These are phyloP conservation scores for Lactifluus subvellereus DNA, from an alignment of 768 basidiomycete species.

Conservation along the genomic window DNA sequence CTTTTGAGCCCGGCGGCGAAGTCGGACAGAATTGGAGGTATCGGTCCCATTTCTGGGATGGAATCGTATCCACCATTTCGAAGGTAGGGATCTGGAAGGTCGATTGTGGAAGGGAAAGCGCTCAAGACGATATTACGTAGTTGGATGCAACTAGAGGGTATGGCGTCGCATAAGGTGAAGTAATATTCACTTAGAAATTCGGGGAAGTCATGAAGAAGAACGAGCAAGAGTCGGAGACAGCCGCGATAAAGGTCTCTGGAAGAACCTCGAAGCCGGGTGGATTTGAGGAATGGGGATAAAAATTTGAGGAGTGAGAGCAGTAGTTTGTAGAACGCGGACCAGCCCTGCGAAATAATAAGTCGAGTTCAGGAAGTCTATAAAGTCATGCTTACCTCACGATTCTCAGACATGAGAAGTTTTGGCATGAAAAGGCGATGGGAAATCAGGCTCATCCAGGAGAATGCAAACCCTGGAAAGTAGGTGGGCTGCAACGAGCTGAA, in stretches of 20 bases:
- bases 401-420: conserved; percentile 79
- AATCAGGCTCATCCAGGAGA: conserved; percentile 95
- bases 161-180: conserved; percentile 89
- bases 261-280: conserved; percentile 71
- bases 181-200: conserved; percentile 97
- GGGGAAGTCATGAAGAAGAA: conserved; percentile 97
- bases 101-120: conserved; percentile 80
- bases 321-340: conserved; percentile 94
- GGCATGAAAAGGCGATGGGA: conserved; percentile 98
- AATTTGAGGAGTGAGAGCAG: conserved; percentile 94
- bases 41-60: conserved; percentile 85
- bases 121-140: conserved; percentile 94
- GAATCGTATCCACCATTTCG: conserved; percentile 67
- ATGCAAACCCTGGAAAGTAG: conserved; percentile 96
- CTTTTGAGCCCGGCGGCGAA: conserved; percentile 78
- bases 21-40: conserved; percentile 88
- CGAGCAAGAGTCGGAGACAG: conserved; percentile 82
- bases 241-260: conserved; percentile 88
- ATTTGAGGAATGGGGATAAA: conserved; percentile 82
- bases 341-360: conserved; percentile 48
- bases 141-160: conserved; percentile 91
- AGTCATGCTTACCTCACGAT: conserved; percentile 61
- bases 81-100: conserved; percentile 83
- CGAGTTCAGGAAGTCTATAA: neutral
- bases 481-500: conserved; percentile 94